A percentile compares a stretch with the other conserved stretches of the same genome.
phyloP scores from a whole-genome alignment of 2,329 filamentous ascomycete species.

The Phyllosticta capitalensis region DNA sequence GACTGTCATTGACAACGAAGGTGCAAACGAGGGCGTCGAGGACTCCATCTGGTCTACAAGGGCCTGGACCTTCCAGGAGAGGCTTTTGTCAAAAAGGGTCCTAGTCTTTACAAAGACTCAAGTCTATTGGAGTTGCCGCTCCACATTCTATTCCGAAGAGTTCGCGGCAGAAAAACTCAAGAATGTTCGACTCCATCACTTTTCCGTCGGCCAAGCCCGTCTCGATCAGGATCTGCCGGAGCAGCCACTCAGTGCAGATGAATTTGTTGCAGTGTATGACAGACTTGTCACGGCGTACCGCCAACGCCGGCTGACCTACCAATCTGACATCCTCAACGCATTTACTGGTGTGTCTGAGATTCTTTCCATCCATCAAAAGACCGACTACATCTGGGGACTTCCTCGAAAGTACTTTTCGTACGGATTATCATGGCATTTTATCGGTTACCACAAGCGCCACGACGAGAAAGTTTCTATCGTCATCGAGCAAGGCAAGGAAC shows the following conservation, averaged over 20 bases:
- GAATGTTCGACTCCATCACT: neutral
- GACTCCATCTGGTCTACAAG: conserved; percentile 3
- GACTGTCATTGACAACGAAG: neutral
- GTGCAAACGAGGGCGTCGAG: neutral
- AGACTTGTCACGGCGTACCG: neutral
- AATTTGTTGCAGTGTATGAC: neutral
- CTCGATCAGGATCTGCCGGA: neutral
- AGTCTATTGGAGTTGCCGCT: conserved; percentile 1
- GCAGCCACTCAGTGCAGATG: neutral
- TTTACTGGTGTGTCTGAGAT: conserved; percentile 11
- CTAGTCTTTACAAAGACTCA: conserved; percentile 2
- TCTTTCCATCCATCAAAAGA: neutral
- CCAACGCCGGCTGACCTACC: neutral
- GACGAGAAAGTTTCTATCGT: neutral
- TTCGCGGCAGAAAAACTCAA: neutral
- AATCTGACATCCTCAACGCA: conserved; percentile 10
- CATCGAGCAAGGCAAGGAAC: neutral
- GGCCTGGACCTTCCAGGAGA: conserved; percentile 12
- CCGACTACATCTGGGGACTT: neutral
- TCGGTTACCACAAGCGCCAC: neutral
- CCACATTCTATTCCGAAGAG: conserved; percentile 2
- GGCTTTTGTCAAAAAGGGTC: conserved; percentile 5
- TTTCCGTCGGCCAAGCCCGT: neutral
- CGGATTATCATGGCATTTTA: neutral
- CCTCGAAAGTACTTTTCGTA: neutral